Evolutionary conservation across 2,329 filamentous ascomycete genomes (phyloP).

Genomic region (Cercospora brassicicola): DNA sequence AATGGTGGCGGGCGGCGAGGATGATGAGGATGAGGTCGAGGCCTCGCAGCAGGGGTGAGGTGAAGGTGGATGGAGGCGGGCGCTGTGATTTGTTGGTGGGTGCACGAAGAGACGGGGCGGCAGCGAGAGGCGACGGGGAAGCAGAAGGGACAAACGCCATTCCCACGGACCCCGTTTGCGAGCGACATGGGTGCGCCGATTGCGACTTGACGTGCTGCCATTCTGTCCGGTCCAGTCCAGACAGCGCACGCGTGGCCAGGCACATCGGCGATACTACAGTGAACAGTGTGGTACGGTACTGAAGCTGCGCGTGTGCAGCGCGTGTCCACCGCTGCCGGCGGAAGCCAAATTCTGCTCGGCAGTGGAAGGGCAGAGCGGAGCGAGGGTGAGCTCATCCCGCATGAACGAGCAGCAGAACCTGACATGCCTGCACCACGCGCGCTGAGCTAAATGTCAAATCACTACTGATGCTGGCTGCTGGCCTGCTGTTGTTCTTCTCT

Average conservation of each 20-base stretch:
- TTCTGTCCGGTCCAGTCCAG: neutral
- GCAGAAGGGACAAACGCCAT: neutral
- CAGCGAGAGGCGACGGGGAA: neutral
- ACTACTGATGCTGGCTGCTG: neutral
- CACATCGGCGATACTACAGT: neutral
- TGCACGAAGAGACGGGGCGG: neutral
- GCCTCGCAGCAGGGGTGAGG: neutral
- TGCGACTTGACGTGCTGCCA: neutral
- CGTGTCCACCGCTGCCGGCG: neutral
- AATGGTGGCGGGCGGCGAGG: neutral
- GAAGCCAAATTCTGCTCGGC: neutral
- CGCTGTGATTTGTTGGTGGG: neutral
- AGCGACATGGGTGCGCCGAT: neutral
- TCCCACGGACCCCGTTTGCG: neutral
- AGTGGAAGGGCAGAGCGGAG: neutral
- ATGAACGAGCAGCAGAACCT: neutral
- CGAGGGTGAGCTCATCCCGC: neutral
- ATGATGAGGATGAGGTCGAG: neutral
- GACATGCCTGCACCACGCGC: neutral
- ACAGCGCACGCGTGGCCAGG: neutral
- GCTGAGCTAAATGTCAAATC: neutral
- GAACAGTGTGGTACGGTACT: neutral
- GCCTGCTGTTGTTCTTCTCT: neutral
- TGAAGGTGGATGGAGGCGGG: neutral
- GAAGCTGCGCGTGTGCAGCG: neutral